Conservation (phyloP, 768 basidiomycete genomes). For the Rubroboletus satanas region DNA sequence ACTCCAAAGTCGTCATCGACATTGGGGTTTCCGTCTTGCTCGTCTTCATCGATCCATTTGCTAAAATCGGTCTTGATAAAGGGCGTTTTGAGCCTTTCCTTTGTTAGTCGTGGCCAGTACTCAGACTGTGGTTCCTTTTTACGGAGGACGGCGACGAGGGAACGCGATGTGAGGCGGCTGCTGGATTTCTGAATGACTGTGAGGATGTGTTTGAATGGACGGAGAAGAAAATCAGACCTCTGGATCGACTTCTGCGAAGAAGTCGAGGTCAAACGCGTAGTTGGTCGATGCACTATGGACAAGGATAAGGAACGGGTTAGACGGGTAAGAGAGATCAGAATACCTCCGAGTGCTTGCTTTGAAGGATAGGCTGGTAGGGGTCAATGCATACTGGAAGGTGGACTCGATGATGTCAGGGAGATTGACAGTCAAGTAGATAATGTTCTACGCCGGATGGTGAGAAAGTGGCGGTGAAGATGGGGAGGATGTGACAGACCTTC, state of each 20-base stretch:
- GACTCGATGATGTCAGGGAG: slow-evolving; percentile 64
- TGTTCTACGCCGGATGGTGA: slow-evolving; percentile 51
- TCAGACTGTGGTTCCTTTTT: slow-evolving; percentile 76
- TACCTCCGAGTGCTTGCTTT: slow-evolving; percentile 65
- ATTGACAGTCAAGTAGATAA: slow-evolving; percentile 82
- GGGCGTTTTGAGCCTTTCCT: slow-evolving; percentile 74
- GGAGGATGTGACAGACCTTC: slow-evolving; percentile 50
- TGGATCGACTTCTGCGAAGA: slow-evolving; percentile 71
- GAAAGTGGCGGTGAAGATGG: neutral
- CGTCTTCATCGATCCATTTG: slow-evolving; percentile 97
- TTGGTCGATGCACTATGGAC: slow-evolving; percentile 45
- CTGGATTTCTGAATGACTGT: slow-evolving; percentile 16
- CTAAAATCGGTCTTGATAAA: slow-evolving; percentile 94
- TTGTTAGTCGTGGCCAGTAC: slow-evolving; percentile 91
- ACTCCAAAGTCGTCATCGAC: slow-evolving; percentile 37
- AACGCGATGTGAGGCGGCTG: slow-evolving; percentile 65
- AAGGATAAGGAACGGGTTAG: slow-evolving; percentile 5
- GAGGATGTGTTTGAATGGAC: neutral
- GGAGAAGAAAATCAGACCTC: slow-evolving; percentile 46
- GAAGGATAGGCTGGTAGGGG: slow-evolving; percentile 56
- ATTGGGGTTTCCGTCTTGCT: slow-evolving; percentile 66
- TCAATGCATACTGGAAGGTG: slow-evolving; percentile 59
- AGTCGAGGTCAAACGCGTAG: slow-evolving; percentile 72
- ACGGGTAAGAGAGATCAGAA: slow-evolving; percentile 20
- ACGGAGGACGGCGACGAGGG: slow-evolving; percentile 62